These are phyloP conservation scores for Ascochyta rabiei DNA, from an alignment of 2,329 filamentous ascomycete genomes.

Conservation along the genomic window DNA sequence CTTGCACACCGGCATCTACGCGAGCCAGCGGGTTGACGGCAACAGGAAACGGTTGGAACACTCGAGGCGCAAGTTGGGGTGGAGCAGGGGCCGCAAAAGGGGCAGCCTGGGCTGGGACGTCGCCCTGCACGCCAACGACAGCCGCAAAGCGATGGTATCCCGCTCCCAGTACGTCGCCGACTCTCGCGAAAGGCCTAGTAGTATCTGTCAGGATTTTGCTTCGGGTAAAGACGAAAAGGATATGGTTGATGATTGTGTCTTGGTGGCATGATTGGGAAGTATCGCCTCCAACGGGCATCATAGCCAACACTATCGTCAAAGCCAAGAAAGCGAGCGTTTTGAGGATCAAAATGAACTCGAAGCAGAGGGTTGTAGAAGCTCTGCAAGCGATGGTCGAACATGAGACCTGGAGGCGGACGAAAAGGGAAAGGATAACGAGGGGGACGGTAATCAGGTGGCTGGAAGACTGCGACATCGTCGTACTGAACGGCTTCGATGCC, in stretches of 20 bases:
- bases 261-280: not conserved
- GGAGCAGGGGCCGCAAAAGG: not conserved
- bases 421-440: not conserved
- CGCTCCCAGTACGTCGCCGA: not conserved
- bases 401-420: not conserved
- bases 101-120: not conserved
- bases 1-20: not conserved
- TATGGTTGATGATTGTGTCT: not conserved
- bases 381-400: not conserved
- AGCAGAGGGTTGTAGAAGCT: not conserved
- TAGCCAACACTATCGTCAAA: not conserved
- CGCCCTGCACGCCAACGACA: not conserved
- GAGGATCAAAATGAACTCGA: not conserved
- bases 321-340: not conserved
- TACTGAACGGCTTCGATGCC: not conserved
- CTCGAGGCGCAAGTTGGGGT: not conserved
- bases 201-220: not conserved
- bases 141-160: slow-evolving; percentile 1
- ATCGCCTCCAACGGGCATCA: not conserved
- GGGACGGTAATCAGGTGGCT: not conserved
- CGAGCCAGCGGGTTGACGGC: not conserved
- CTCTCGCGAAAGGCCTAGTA: not conserved
- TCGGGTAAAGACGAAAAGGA: not conserved
- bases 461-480: not conserved
- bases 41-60: not conserved